Evolutionary conservation across 805 yeast genomes (phyloP), one percentile per base, ranked within the genome.

Genomic region (Ogataea ganodermae): DNA sequence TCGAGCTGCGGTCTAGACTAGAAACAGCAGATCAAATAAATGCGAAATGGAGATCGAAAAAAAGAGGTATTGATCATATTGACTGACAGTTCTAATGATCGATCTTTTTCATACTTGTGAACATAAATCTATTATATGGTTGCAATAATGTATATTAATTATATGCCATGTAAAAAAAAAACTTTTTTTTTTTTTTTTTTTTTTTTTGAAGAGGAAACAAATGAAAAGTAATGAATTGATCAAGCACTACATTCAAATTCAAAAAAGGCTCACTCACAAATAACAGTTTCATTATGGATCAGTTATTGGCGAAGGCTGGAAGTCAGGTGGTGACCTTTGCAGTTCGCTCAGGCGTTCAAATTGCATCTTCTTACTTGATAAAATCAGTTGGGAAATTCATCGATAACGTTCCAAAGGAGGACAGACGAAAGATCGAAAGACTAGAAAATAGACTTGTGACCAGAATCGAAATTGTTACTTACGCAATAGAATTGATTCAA

Each of bases 301-400:
- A 72, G 26, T 35, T 71, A 31, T 46, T 72, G 20, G 65, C 71
- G 4, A 71, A 59, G 23, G 94, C 94, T 2, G 86, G 90, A 24
- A 80, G 79, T 42, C 90, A 86, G 54, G 87, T 88, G 1, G 86
- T 86, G n/a, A 77, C 89, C 2, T 83, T 86, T 66, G 95, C 91
- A 8, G 80, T 86, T 22, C 72, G 85, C 47, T 85, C 91, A 1
- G 89, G 94, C 0, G 78, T 86, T 26, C 81, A 89, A 2, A 55
- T 86, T 17, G 94, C 91, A 0, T 80, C 90, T 0, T 80, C 85
- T 0, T 86, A 80, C 66, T 90, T 91, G 18, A 73, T 86, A 35
- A 80, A 78, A 48, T 80, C 85, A 0, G 78, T 86, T n/a, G 63
- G 79, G 8, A 74, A 64, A 42, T 73, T 84, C 48, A 67, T 86